A percentile compares a stretch with the other conserved stretches of the same genome.
These are phyloP conservation scores for Monosporascus sp. DNA, from an alignment of 2,329 filamentous ascomycete genomes.

Conservation along the genomic window DNA sequence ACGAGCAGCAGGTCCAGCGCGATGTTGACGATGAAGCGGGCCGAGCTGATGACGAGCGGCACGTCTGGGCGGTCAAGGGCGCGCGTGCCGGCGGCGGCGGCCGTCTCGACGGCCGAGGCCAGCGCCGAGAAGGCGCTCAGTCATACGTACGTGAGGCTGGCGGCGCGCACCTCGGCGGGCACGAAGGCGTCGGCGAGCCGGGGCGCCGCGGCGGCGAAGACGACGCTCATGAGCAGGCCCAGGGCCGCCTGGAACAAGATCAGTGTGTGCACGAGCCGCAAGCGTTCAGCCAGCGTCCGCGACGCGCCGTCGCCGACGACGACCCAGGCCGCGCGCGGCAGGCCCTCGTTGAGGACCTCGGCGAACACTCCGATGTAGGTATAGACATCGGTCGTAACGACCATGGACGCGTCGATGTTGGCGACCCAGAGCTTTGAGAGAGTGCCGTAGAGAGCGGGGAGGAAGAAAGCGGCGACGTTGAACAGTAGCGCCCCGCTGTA, in stretches of 20 bases:
- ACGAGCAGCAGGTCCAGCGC: conserved; percentile 61
- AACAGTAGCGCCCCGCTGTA: conserved; percentile 57
- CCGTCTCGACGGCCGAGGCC: conserved; percentile 57
- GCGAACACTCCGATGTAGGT: conserved; percentile 64
- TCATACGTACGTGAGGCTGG: conserved; percentile 58
- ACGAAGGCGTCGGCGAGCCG: conserved; percentile 59
- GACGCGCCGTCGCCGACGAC: conserved; percentile 61
- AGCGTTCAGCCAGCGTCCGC: conserved; percentile 42
- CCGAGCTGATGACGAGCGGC: conserved; percentile 58
- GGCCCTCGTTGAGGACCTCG: conserved; percentile 68
- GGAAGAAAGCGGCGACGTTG: conserved; percentile 57
- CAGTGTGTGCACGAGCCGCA: conserved; percentile 58
- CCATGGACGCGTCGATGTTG: conserved; percentile 54
- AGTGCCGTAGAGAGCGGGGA: conserved; percentile 63
- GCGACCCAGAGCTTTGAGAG: conserved; percentile 68
- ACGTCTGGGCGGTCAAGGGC: conserved; percentile 67
- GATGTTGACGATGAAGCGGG: conserved; percentile 63
- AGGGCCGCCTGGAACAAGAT: conserved; percentile 55
- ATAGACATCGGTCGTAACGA: conserved; percentile 61
- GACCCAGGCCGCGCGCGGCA: conserved; percentile 63
- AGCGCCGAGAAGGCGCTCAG: conserved; percentile 60
- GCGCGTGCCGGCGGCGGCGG: conserved; percentile 55
- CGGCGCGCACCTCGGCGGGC: conserved; percentile 49
- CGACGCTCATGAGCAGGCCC: conserved; percentile 54
- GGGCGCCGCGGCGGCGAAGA: conserved; percentile 49